Base-by-base conservation (phyloP, 192 early-diverging fungal species). In the Funneliformis mosseae region DNA sequence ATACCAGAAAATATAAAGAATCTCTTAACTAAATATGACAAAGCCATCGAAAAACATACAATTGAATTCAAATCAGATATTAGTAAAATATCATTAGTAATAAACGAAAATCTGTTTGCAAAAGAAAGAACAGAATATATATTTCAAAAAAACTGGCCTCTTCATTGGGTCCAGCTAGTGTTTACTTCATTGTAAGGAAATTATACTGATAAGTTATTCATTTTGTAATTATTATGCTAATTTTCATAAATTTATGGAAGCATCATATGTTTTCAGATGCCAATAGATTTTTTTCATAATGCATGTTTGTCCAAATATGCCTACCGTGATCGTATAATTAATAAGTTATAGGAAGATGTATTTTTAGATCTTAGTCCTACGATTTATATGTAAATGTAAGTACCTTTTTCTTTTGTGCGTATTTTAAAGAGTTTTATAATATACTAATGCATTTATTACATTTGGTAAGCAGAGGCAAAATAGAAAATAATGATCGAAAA, bases 121-220 rank as follows among this genome's bases (percentile, higher is more conserved):
- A 67, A 67, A 27, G 64, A 39, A 67, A 67, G 64, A 67, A 21
- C 64, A 67, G 64, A 28, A 28, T 67, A 67, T 67, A 25, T 67
- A 67, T 67, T 67, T 67, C 64, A 67, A 67, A 67, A 11, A 67
- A 4, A 67, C 12, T 67, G 64, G 64, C 18, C 25, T 12, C 45
- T 73, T 25, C 71, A 73, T 6, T 73, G 45, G 71, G 43, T 73
- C 23, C 71, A 73, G 25, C 25, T 50, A 25, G 71, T 73, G 23
- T 46, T 48, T 50, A 73, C 45, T 73, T 12, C 71, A 50, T 73
- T 73, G 42, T 73, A 73, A 73, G 71, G 45, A 73, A 48, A 73
- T 73, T 50, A 73, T 50, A 27, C 27, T 73, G 10, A n/a, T 50
- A 55, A 38, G 8, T 23, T 50, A n/a, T 50, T 46, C 5, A 48